Conservation (phyloP, 1,284 basidiomycete species). For the Pascua sp. region DNA sequence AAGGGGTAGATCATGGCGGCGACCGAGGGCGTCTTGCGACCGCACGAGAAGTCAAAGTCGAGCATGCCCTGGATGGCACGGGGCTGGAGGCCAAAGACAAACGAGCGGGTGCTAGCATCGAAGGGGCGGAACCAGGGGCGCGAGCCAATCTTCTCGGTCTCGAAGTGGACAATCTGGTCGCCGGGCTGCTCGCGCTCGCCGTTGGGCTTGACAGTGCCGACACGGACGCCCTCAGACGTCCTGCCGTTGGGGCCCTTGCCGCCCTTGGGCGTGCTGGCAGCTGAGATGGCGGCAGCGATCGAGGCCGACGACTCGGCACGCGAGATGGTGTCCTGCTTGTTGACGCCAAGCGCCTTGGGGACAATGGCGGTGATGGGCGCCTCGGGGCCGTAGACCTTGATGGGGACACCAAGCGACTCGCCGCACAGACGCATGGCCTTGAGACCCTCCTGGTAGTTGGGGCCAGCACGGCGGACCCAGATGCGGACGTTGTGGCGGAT, state of each 20-base stretch:
- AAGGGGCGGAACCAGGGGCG: slow-evolving; percentile 85
- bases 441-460: slow-evolving; percentile 99
- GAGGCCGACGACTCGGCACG: slow-evolving; percentile 37
- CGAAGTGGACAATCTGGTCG: slow-evolving; percentile 85
- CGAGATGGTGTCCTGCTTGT: slow-evolving; percentile 50
- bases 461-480: slow-evolving; percentile 95
- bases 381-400: slow-evolving; percentile 95
- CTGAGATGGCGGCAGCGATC: slow-evolving; percentile 41
- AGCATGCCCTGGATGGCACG: slow-evolving; percentile 99
- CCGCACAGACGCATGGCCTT: slow-evolving; percentile 98
- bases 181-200: slow-evolving; percentile 63
- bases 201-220: slow-evolving; percentile 73
- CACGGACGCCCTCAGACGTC: slow-evolving; percentile 33
- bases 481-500: slow-evolving; percentile 83
- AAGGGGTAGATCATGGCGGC: slow-evolving; percentile 99
- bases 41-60: slow-evolving; percentile 98
- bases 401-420: slow-evolving; percentile 94
- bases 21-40: slow-evolving; percentile 85
- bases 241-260: slow-evolving; percentile 24
- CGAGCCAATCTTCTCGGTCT: slow-evolving; percentile 40
- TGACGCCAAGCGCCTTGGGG: slow-evolving; percentile 87
- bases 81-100: slow-evolving; percentile 97
- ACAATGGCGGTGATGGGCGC: slow-evolving; percentile 99
- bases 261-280: slow-evolving; percentile 30
- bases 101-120: slow-evolving; percentile 85